Evolutionary conservation across 257 asterid genomes (phyloP), one percentile per base, ranked within the genome.

Genomic region (Capsicum chinense): DNA sequence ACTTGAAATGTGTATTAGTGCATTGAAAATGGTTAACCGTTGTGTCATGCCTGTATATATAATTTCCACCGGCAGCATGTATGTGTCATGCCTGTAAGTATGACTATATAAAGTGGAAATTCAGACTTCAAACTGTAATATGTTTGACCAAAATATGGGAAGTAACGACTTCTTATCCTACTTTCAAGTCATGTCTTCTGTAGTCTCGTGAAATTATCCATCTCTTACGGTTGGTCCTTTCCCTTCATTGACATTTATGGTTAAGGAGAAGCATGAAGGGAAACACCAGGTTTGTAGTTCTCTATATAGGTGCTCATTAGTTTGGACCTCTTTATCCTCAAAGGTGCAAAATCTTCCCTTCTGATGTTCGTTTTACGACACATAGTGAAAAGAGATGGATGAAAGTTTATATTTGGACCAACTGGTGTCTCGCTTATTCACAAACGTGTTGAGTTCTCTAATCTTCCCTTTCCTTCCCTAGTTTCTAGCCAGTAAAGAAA

Each of bases 261-360:
- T 66, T 68, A 68, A 37, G 52, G 15, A 68, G 0, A 7, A 68
- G 78, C 56, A 69, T 39, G 33, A 69, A 16, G 79, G 2, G 54
- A 47, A 16, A 69, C 56, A 69, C 79, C 79, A 16, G 33, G 56
- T 69, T 68, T 39, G 52, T 69, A 69, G 33, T 16, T 39, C 79
- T 9, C 1, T 8, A 0, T 69, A 69, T 39, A 69, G 54, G 56
- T 69, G 3, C 39, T 69, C 79, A 39, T 54, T 56, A 39, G 56
- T 69, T 16, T 39, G 56, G 56, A 16, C 33, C 79, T 39, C 56
- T 16, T 69, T 69, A 16, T 39, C 79, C 79, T 69, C 2, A 26
- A 69, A 39, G 78, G 56, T 8, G 54, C 78, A 39, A 1, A 69
- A 39, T 8, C 16, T 69, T 2, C 78, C 14, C 14, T 16, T 39